These are phyloP conservation scores for Citrus sp. DNA, from an alignment of 345 rosid genomes.

Conservation along the genomic window DNA sequence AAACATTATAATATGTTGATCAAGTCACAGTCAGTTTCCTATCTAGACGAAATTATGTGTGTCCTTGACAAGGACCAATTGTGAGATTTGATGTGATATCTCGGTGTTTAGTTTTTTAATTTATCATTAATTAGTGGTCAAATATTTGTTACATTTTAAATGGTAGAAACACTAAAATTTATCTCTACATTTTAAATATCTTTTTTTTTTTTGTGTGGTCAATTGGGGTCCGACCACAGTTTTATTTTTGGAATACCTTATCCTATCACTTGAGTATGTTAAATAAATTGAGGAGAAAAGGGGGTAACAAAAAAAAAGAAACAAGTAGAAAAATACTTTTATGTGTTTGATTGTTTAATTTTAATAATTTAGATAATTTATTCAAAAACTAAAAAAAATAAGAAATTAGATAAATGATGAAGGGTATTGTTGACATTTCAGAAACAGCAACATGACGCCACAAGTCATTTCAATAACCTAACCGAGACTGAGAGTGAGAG, in stretches of 20 bases:
- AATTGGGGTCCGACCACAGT: not conserved
- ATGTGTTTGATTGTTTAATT: not conserved
- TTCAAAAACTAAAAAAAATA: not conserved
- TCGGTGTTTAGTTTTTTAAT: not conserved
- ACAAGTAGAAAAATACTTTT: not conserved
- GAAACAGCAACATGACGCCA: not conserved
- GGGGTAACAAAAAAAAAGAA: too few species aligned
- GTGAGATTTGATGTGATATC: not conserved
- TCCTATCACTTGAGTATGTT: too few species aligned
- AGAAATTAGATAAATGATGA: not conserved
- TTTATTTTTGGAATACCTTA: too few species aligned
- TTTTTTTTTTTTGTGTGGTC: not conserved
- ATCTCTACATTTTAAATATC: not conserved
- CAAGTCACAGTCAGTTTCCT: not conserved
- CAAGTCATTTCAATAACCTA: not conserved
- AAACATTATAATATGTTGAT: not conserved
- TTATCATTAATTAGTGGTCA: not conserved
- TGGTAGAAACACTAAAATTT: not conserved
- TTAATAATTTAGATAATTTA: not conserved
- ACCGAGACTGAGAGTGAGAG: not conserved
- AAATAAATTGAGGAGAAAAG: too few species aligned
- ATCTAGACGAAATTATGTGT: not conserved
- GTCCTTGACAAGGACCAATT: not conserved
- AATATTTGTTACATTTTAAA: not conserved
- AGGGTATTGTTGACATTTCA: constrained; percentile 6